Conservation (phyloP, 2,329 filamentous ascomycete genomes). For the Cadophora sp. region DNA sequence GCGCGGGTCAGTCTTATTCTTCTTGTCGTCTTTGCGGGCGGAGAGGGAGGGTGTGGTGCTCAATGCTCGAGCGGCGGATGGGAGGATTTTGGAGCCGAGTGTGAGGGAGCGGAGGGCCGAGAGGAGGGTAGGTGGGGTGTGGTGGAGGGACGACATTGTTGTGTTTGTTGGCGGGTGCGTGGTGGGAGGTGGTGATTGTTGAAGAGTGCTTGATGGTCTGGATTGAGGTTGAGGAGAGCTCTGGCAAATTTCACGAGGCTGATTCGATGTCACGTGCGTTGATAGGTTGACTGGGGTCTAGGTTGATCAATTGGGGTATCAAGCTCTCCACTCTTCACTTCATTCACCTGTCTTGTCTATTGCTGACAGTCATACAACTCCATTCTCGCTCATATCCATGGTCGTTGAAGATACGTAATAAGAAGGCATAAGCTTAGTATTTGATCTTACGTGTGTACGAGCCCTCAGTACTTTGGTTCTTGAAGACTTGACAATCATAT, state of each 20-base stretch:
- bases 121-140: constrained; percentile 37
- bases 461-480: no score
- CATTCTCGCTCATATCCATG: background rate
- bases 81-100: constrained; percentile 9
- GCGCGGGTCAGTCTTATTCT: constrained; percentile 24
- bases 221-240: background rate
- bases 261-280: constrained; percentile 21
- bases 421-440: background rate
- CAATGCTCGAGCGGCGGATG: constrained; percentile 31
- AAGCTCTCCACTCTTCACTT: background rate
- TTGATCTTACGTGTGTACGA: background rate
- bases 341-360: background rate
- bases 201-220: constrained; percentile 20
- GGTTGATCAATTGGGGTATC: background rate
- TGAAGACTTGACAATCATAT: no score
- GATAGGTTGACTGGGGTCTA: background rate
- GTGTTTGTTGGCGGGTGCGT: background rate
- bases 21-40: constrained; percentile 25
- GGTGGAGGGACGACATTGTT: constrained; percentile 11
- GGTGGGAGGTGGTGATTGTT: constrained; percentile 16
- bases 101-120: constrained; percentile 35
- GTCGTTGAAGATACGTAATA: no score
- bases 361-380: background rate
- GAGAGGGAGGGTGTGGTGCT: constrained; percentile 28
- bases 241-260: constrained; percentile 14